Percentiles rank a stretch among this genome's conserved stretches.
Conservation (phyloP, 495 filamentous ascomycete species). For the Penicilliopsis zonata region DNA sequence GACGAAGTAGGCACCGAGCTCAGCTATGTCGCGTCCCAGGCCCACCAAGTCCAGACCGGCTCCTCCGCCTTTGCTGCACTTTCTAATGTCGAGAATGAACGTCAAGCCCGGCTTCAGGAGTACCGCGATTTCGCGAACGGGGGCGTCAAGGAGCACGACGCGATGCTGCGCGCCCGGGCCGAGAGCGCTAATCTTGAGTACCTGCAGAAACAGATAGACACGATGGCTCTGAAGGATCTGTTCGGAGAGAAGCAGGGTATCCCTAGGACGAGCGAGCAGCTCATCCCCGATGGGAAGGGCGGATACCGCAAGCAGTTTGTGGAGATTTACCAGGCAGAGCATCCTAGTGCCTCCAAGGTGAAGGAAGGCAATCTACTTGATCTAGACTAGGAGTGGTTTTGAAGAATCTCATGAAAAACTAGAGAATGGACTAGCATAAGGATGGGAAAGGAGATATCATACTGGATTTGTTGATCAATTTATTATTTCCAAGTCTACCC, state of each 20-base stretch:
- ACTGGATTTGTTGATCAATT: too few relatives aligned
- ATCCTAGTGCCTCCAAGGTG: too few relatives aligned
- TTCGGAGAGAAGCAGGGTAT: not conserved
- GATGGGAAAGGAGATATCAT: too few relatives aligned
- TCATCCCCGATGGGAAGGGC: not conserved
- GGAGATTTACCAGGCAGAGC: not conserved
- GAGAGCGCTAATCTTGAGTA: not conserved
- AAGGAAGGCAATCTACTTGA: too few relatives aligned
- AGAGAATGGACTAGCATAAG: too few relatives aligned
- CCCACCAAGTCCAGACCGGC: not conserved
- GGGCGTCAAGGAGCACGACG: constrained; percentile 13
- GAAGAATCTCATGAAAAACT: too few relatives aligned
- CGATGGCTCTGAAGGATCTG: not conserved
- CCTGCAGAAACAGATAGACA: not conserved
- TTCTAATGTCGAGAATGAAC: not conserved
- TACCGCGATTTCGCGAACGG: constrained; percentile 16
- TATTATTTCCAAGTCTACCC: too few relatives aligned
- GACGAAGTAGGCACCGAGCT: not conserved
- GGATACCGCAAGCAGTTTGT: not conserved
- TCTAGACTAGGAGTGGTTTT: too few relatives aligned
- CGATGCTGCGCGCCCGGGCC: constrained; percentile 4
- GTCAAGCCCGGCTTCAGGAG: not conserved
- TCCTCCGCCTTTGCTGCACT: too few relatives aligned
- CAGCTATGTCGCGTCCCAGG: not conserved
- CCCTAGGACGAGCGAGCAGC: too few relatives aligned